A percentile compares a stretch with the other conserved stretches of the same genome.
phyloP scores from a whole-genome alignment of 805 yeast species.

The Kazachstania africana region DNA sequence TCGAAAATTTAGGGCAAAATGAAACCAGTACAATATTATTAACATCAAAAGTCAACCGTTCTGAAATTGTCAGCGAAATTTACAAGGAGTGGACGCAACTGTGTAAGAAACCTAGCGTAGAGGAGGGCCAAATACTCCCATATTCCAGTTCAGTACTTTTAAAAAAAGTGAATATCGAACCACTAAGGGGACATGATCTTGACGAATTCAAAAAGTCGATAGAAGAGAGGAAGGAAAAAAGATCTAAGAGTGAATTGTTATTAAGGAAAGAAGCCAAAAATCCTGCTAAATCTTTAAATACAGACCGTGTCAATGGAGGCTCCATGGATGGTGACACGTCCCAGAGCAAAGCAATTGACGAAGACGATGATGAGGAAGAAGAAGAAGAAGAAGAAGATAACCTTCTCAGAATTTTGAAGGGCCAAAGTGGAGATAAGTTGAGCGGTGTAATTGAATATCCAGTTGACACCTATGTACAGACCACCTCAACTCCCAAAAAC shows the following conservation, averaged over 20 bases:
- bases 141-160: constrained; percentile 31
- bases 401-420: constrained; percentile 1
- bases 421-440: constrained; percentile 2
- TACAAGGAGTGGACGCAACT: constrained; percentile 30
- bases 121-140: constrained; percentile 54
- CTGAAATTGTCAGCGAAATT: constrained; percentile 4
- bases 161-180: constrained; percentile 35
- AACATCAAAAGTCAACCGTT: constrained; percentile 34
- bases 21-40: constrained; percentile 60
- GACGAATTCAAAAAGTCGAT: constrained; percentile 36
- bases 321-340: background rate
- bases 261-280: constrained; percentile 23
- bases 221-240: constrained; percentile 34
- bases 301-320: constrained; percentile 1
- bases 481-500: constrained; percentile 25
- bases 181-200: constrained; percentile 39
- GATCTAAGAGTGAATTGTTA: constrained; percentile 23
- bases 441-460: constrained; percentile 12
- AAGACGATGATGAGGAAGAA: constrained; percentile 13
- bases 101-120: constrained; percentile 34
- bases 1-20: constrained; percentile 45
- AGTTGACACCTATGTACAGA: constrained; percentile 16
- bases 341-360: background rate
- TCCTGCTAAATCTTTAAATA: constrained; percentile 9
- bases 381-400: constrained; percentile 24